Evolutionary conservation across 176 grass and related monocot species (phyloP), one percentile per base, ranked within the genome.

Genomic region (Triticum urartu): DNA sequence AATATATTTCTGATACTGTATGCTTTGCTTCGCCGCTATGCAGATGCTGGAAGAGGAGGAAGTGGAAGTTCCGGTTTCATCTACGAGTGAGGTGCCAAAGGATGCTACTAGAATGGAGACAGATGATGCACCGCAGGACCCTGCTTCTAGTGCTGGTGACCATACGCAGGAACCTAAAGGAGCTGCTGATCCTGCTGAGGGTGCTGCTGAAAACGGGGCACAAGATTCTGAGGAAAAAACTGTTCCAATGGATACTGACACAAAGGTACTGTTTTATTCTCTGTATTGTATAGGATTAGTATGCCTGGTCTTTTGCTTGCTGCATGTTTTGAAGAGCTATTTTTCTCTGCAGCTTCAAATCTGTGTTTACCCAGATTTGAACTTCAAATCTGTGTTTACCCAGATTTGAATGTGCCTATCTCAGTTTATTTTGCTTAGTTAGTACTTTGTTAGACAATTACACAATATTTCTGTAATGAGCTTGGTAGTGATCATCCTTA

Each of bases 21-120:
- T 33, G 13, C 28, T 56, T 33, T 21, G 5, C 15, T 68, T 38
- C 3, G 83, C 28, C 3, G 83, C 24, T 13, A 62, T 86, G 74
- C 78, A 97, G 95, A 94, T 94, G 95, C 61, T 97, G 47, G 92
- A 97, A 79, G 94, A 93, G 64, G 91, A 90, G 75, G 95, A 93
- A 79, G 86, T 92, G 22, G 91, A 97, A 79, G 89, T 97, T 88
- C 90, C 86, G 21, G 82, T 97, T 12, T 67, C 88, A 30, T 60
- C 86, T 82, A 58, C 85, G 9, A 89, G 85, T 20, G 92, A 94
- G 64, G 13, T 32, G 52, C 68, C 75, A 0, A 94, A 93, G 36
- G 92, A 94, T 65, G 24, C 83, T 34, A 62, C 90, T 60, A 94
- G 93, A 82, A 94, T 97, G 92, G 92, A 94, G 9, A 94, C 90